phyloP scores from a whole-genome alignment of 2,329 filamentous ascomycete genomes.

The Botryotinia calthae region DNA sequence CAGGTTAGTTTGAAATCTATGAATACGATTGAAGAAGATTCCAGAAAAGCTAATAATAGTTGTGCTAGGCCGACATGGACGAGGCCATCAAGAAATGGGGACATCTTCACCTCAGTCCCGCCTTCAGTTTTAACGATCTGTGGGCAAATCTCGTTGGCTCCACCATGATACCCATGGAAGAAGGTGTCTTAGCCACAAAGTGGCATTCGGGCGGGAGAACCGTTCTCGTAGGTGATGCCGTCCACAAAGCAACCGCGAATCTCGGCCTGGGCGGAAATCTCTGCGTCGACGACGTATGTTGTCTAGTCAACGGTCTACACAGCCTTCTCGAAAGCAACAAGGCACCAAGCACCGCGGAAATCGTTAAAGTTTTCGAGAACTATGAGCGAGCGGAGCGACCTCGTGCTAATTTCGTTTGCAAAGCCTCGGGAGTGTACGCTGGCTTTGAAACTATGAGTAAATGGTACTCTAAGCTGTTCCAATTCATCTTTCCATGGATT shows the following conservation, averaged over 20 bases:
- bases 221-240: constrained; percentile 11
- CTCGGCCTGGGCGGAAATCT: constrained; percentile 12
- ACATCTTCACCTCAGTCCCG: constrained; percentile 3
- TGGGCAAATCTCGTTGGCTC: not conserved
- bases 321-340: constrained; percentile 1
- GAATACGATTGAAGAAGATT: not conserved
- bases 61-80: constrained; percentile 1
- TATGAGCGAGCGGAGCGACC: constrained; percentile 14
- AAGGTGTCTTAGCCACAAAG: constrained; percentile 7
- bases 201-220: constrained; percentile 14
- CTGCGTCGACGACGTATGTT: constrained; percentile 12
- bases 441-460: constrained; percentile 12
- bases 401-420: constrained; percentile 13
- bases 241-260: constrained; percentile 7
- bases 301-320: constrained; percentile 9
- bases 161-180: constrained; percentile 10
- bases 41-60: not conserved
- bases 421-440: constrained; percentile 4
- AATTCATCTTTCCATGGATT: constrained; percentile 6
- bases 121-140: constrained; percentile 6
- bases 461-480: constrained; percentile 10
- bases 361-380: constrained; percentile 10
- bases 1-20: constrained; percentile 5
- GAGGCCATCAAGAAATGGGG: constrained; percentile 11
- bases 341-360: constrained; percentile 4